Base-by-base conservation (phyloP, 257 asterid genomes). In the Solanum ossicruentum region DNA sequence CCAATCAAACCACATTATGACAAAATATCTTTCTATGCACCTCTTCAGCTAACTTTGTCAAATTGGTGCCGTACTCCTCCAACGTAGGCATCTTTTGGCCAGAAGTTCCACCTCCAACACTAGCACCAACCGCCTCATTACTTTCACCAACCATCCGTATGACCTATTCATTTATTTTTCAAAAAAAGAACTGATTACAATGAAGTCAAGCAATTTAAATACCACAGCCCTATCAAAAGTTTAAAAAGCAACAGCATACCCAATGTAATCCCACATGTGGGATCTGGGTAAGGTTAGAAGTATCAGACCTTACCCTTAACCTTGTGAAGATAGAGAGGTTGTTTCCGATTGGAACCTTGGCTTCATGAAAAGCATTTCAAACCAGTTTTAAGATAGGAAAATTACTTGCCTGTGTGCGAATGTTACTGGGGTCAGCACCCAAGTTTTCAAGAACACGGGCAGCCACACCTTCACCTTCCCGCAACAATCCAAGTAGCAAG, bases 391-490 rank as follows among this genome's bases (percentile, higher is more conserved):
- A 66, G 73, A 32, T 26, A 78, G 26, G 65, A 78, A 78, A 78
- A 36, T 20, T 45, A 81, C 87, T 90, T 85, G 84, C 99, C 98
- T 94, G 97, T 69, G 99, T 91, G 87, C 97, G 93, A 79, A 96
- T 96, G 88, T 94, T 96, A 85, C 93, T 91, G 47, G 98, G 94
- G 85, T 96, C 99, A 60, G 99, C 99, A 85, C 99, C 98, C 86
- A 94, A 91, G 86, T 91, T 94, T 90, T 96, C 99, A 77, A 96
- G 98, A 71, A 93, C 98, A 61, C 98, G 98, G 56, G 98, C 98
- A 73, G 98, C 98, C 85, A 96, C 99, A 75, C 99, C 99, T 91
- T 96, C 99, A 84, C 98, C 98, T 90, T 94, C 99, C 9, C 98
- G 97, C 84, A 94, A 95, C 92, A 96, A 91, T 82, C 99, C 99